phyloP scores from a whole-genome alignment of 1,284 basidiomycete genomes.

The Calocybe gambosa region DNA sequence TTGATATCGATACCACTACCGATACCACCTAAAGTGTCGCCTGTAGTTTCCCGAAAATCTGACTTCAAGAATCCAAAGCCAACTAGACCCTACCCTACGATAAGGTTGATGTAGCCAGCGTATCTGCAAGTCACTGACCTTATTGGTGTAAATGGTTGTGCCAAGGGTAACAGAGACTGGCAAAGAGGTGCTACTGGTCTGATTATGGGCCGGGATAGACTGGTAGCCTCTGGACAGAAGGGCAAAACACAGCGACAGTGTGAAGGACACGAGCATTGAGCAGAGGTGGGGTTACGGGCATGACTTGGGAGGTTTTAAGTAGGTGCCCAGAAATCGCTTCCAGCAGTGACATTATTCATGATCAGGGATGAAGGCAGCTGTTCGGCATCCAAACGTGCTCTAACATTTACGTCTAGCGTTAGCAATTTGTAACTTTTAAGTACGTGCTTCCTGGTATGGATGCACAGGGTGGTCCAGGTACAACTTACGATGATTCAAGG shows the following conservation, averaged over 20 bases:
- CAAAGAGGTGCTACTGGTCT: background rate
- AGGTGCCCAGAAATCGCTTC: background rate
- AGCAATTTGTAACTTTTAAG: too few relatives aligned
- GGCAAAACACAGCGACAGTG: background rate
- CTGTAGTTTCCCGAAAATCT: constrained; percentile 31
- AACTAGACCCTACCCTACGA: constrained; percentile 26
- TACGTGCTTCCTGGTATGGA: too few relatives aligned
- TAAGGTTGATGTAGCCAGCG: background rate
- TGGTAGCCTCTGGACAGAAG: background rate
- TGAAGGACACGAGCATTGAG: constrained; percentile 1
- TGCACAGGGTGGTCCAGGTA: too few relatives aligned
- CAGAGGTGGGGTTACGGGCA: background rate
- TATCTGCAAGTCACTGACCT: constrained; percentile 7
- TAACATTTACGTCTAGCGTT: too few relatives aligned
- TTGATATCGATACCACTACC: constrained; percentile 37
- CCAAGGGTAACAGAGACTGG: constrained; percentile 14
- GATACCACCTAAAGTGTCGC: constrained; percentile 38
- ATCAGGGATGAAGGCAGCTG: too few relatives aligned
- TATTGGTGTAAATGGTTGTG: constrained; percentile 19
- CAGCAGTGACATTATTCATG: too few relatives aligned
- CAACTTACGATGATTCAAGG: too few relatives aligned
- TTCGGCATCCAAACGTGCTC: too few relatives aligned
- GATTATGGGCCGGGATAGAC: constrained; percentile 1
- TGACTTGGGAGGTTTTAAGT: background rate
- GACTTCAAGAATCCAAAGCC: constrained; percentile 37